Base-by-base conservation (phyloP, 2,329 filamentous ascomycete genomes). In the Fusarium mundagurra region DNA sequence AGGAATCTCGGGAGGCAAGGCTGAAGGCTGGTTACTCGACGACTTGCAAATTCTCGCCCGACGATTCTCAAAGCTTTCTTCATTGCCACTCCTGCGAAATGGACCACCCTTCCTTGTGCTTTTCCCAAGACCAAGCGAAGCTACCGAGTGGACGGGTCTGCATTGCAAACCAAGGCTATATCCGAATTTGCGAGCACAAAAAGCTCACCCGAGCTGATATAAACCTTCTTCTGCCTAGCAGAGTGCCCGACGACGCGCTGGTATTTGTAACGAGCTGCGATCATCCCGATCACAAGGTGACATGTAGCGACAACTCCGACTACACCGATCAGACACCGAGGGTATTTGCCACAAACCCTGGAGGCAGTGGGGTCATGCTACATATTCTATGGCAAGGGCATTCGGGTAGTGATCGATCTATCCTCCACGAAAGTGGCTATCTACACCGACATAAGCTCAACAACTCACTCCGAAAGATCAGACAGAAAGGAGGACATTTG, bases 1-100 rank as follows among this genome's bases (percentile, higher is more conserved):
- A 51, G n/a, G n/a, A 34, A 20, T 24, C 6, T 7, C 48, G 48
- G 9, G 8, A 34, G 8, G 12, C 13, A 4, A 34, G 48, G 18
- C 5, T 51, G 2, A 20, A 34, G n/a, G n/a, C 12, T 3, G n/a
- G 12, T 3, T 34, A 34, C n/a, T 51, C 31, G 4, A 20, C 48
- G 16, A 34, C 3, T 24, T 51, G 48, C 31, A 51, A 51, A 3
- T 51, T 51, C 20, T 8, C 8, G n/a, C 4, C 12, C 20, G 5
- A 1, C 2, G 0, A 24, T 11, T 14, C 6, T 4, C 17, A 34
- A 4, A 17, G 34, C 3, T 13, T 20, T 8, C n/a, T 51, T 24
- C 48, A 51, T 34, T 51, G 31, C n/a, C n/a, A 51, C 12, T 34
- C n/a, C 12, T 51, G n/a, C 3, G 4, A 34, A 3, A 11, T 9